Conservation (phyloP, 2,329 filamentous ascomycete species). For the Xylaria sp. region DNA sequence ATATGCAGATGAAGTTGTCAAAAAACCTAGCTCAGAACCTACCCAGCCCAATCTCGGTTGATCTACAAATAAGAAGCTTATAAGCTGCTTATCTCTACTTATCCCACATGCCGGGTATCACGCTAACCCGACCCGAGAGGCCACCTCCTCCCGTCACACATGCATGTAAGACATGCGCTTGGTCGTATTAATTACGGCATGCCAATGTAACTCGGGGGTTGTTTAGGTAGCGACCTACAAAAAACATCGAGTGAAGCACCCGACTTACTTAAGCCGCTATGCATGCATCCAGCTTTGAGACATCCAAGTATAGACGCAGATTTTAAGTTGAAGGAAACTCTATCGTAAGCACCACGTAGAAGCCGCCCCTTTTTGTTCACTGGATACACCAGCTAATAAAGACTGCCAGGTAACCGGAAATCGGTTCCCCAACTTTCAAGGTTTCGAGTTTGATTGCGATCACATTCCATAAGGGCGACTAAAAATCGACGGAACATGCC, state of each 20-base stretch:
- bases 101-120: conserved; percentile 20
- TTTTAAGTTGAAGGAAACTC: neutral
- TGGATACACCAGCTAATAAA: neutral
- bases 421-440: neutral
- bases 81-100: neutral
- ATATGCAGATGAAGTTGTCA: neutral
- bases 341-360: too few species aligned
- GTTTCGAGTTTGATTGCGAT: neutral
- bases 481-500: neutral
- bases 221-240: neutral
- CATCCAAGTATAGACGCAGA: neutral
- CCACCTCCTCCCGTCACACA: conserved; percentile 17
- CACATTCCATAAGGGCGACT: neutral
- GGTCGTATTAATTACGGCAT: conserved; percentile 25
- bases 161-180: conserved; percentile 32
- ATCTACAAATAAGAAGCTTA: conserved; percentile 1
- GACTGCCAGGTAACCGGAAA: too few species aligned
- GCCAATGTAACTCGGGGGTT: conserved; percentile 27
- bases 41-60: neutral
- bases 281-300: neutral
- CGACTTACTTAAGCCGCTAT: neutral
- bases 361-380: neutral
- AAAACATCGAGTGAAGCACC: neutral
- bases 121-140: conserved; percentile 3
- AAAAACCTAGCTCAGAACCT: neutral